A percentile compares a stretch with the other conserved stretches of the same genome.
Conservation (phyloP, 1,284 basidiomycete genomes). For the Irpex sp. region DNA sequence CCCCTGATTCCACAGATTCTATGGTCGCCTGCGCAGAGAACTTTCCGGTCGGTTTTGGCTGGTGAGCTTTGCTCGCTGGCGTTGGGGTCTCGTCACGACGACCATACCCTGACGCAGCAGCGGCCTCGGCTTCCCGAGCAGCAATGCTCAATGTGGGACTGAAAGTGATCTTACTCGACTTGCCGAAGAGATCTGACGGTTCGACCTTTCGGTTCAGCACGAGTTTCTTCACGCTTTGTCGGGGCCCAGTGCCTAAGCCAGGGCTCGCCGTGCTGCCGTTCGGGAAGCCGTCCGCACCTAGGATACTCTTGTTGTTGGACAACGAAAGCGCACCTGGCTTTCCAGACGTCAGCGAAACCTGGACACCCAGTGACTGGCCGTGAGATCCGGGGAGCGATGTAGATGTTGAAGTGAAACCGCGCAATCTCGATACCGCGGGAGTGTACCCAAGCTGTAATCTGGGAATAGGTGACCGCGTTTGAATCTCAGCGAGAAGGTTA, state of each 20-base stretch:
- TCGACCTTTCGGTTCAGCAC: conserved; percentile 81
- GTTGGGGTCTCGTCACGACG: conserved; percentile 34
- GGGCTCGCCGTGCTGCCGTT: conserved; percentile 60
- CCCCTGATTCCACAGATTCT: conserved; percentile 14
- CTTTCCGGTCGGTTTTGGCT: conserved; percentile 35
- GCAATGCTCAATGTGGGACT: conserved; percentile 69
- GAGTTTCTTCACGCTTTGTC: conserved; percentile 92
- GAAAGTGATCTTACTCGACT: conserved; percentile 60
- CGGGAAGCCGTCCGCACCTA: conserved; percentile 48
- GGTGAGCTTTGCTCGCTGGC: conserved; percentile 31
- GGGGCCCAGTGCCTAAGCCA: conserved; percentile 59
- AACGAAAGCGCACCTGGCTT: conserved; percentile 48
- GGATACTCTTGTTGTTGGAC: conserved; percentile 37
- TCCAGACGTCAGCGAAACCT: conserved; percentile 44
- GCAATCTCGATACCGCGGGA: conserved; percentile 59
- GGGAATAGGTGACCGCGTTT: conserved; percentile 58
- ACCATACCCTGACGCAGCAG: conserved; percentile 22
- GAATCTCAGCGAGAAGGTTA: conserved; percentile 64
- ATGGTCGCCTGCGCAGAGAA: conserved; percentile 38
- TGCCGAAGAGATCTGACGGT: conserved; percentile 60
- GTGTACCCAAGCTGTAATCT: conserved; percentile 56
- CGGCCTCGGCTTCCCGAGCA: conserved; percentile 60
- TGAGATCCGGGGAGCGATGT: conserved; percentile 25
- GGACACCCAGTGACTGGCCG: conserved; percentile 30
- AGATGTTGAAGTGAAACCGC: conserved; percentile 57